Base-by-base conservation (phyloP, 345 rosid genomes). In the Euphorbia lathyris region DNA sequence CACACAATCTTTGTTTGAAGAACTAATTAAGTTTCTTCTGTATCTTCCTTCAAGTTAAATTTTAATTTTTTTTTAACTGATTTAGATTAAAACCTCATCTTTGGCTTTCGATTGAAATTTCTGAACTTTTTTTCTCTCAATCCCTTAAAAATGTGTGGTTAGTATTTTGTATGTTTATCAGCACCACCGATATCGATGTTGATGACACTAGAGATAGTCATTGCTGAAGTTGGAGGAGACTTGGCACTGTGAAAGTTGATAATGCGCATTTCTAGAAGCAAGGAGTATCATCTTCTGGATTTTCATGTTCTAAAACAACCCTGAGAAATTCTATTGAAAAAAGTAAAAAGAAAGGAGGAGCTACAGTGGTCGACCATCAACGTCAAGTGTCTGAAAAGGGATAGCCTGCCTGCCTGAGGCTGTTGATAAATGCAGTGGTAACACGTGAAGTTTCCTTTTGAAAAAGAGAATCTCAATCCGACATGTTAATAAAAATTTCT, bases 221-320 rank as follows among this genome's bases (percentile, higher is more conserved):
- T 69, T 40, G 36, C 25, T 19, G 53, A 56, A 56, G 63, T 68
- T 2, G 55, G 71, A 68, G 71, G 72, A 68, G 53, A 42, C 72
- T 55, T 57, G 52, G 48, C 72, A 56, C 23, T 55, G 51, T 68
- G 63, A 56, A 11, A 6, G n/a, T n/a, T n/a, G n/a, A n/a, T n/a
- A n/a, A n/a, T 7, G 8, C 27, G 8, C 22, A 53, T 20, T 20
- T 9, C 11, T 20, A 20, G 26, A 20, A 20, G 58, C 2, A 20
- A 20, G 12, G 58, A 53, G 3, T 53, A 53, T 23, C 26, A 53
- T 20, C 27, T 40, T 53, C 29, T 53, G 52, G 58, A 53, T 53
- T 53, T 53, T 23, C 27, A 53, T 53, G 26, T 20, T 20, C 26
- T 53, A 7, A 53, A 20, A 53, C 5, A 40, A 40, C 3, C 9